Evolutionary conservation across 2,329 filamentous ascomycete species (phyloP).

Genomic region (Torrubiellomyces zombiae): DNA sequence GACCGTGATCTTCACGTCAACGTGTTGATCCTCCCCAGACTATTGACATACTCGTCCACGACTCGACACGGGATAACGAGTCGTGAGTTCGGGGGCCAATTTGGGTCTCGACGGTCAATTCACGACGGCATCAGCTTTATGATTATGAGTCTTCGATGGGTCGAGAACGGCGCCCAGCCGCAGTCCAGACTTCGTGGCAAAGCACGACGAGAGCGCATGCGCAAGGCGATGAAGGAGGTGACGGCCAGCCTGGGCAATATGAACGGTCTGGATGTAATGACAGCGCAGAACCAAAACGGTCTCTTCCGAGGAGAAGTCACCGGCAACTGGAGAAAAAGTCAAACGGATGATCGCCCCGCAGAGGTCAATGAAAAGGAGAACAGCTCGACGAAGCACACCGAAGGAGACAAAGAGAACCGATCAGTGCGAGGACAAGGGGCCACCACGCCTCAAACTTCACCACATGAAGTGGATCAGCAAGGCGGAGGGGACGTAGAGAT

Average conservation of each 20-base stretch:
- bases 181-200: constrained; percentile 39
- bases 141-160: constrained; percentile 68
- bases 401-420: constrained; percentile 32
- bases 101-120: constrained; percentile 22
- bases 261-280: constrained; percentile 10
- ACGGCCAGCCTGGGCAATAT: constrained; percentile 19
- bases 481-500: constrained; percentile 16
- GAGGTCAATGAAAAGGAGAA: constrained; percentile 12
- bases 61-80: constrained; percentile 70
- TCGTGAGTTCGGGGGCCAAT: constrained; percentile 53
- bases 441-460: no score
- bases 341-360: constrained; percentile 8
- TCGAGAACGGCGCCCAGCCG: constrained; percentile 53
- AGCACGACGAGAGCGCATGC: constrained; percentile 37
- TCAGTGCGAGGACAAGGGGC: no score
- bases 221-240: constrained; percentile 36
- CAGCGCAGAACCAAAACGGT: constrained; percentile 9
- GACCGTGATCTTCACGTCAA: constrained; percentile 78
- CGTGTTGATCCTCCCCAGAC: constrained; percentile 61
- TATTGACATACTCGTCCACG: constrained; percentile 60
- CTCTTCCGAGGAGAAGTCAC: constrained; percentile 14
- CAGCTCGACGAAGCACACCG: constrained; percentile 13
- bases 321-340: constrained; percentile 18
- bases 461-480: no score
- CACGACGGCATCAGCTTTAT: constrained; percentile 87